These are phyloP conservation scores for Mucor lusitanicus DNA, from an alignment of 371 early-diverging fungal genomes.

Conservation along the genomic window DNA sequence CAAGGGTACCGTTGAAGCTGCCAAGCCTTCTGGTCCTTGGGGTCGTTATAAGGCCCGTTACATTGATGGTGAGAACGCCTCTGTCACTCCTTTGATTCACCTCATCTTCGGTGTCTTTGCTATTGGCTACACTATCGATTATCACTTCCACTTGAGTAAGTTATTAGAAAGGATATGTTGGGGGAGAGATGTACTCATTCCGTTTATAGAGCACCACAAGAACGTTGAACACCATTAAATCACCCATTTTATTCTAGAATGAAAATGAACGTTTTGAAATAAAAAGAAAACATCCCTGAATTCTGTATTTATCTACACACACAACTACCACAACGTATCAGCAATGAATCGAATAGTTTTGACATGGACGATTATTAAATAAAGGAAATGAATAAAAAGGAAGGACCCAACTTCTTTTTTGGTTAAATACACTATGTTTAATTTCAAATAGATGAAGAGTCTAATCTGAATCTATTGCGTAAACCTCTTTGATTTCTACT, in stretches of 20 bases:
- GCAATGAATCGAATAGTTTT: not conserved
- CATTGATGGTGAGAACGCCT: constrained; percentile 68
- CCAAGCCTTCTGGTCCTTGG: constrained; percentile 51
- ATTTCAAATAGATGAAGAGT: too few relatives aligned
- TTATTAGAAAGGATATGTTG: not conserved
- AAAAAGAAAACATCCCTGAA: not conserved
- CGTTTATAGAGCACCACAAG: constrained; percentile 66
- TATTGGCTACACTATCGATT: constrained; percentile 64
- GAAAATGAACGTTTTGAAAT: not conserved
- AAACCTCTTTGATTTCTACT: not conserved
- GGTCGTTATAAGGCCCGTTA: constrained; percentile 65
- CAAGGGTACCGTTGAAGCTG: constrained; percentile 46
- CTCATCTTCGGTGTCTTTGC: constrained; percentile 56
- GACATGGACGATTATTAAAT: not conserved
- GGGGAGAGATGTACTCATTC: not conserved
- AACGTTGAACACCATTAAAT: constrained; percentile 67
- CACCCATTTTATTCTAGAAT: not conserved
- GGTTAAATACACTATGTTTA: not conserved
- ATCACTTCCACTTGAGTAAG: constrained; percentile 75
- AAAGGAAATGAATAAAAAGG: not conserved
- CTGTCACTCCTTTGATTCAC: constrained; percentile 60
- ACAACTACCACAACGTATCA: not conserved
- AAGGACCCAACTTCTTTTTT: not conserved
- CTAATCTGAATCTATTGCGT: not conserved
- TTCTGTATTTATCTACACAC: not conserved